Evolutionary conservation across 768 basidiomycete species (phyloP), one percentile per base, ranked within the genome.

Genomic region (Myochromella boudieri): DNA sequence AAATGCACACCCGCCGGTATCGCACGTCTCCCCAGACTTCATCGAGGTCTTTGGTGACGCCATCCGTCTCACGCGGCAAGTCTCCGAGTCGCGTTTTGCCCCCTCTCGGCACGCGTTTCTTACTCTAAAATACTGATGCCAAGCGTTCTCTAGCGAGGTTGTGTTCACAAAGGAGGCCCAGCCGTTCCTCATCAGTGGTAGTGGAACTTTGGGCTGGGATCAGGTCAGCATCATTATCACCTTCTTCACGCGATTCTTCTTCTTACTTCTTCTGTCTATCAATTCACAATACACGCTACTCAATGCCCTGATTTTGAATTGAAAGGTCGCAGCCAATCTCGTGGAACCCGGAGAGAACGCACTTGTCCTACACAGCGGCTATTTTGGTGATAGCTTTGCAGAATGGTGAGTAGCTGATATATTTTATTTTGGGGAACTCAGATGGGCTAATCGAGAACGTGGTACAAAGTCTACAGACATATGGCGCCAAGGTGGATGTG

Each of bases 131-230:
- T 34, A 51, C 21, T 31, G 42, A 20, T 34, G 5, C 5, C 53
- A 28, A 42, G 32, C 53, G 17, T 17, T 6, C 26, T 26, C 3
- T 15, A 86, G 89, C 51, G 72, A 89, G 44, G 84, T 97, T 6
- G 68, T 98, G 17, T 84, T 82, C 61, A 86, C 95, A 24, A 77
- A 81, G 44, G 70, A 74, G 18, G 89, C 78, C 0, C 97, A 98
- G 60, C 91, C 93, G 0, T 93, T 99, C 75, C 69, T 99, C 58
- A 87, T 98, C 52, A 85, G 94, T 21, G 97, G 97, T 1, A 90
- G 86, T 44, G 97, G 97, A 12, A 98, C 97, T 2, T 76, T 99
- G 26, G 97, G 97, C 22, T 98, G 95, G 94, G 95, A 97, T 65
- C 88, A 91, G 80, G 89, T 78, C 34, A 53, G 77, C n/a, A 60